A percentile compares a stretch with the other conserved stretches of the same genome.
Evolutionary conservation across 192 early-diverging fungal species (phyloP).

Genomic region (Chytriomyces sp.): DNA sequence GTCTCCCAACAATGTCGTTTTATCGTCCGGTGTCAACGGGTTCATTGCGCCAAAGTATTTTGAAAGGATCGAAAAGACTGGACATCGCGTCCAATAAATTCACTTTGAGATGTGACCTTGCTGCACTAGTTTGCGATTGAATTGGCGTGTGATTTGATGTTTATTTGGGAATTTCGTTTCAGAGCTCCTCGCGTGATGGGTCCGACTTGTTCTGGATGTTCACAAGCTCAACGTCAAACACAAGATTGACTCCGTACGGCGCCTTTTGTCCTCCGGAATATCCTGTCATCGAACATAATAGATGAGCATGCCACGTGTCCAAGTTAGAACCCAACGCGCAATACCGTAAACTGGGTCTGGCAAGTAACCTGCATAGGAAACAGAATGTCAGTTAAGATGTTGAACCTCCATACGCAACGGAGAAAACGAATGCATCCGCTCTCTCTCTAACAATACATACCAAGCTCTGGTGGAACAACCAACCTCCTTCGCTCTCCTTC

Average conservation of each 20-base stretch:
- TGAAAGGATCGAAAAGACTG: slow-evolving; percentile 3
- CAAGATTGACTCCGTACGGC: slow-evolving; percentile 7
- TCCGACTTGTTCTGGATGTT: background rate
- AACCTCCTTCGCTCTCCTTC: too few species aligned
- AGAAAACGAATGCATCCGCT: too few species aligned
- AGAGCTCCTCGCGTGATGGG: background rate
- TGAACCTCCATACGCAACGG: background rate
- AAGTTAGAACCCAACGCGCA: background rate
- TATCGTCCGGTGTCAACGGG: slow-evolving; percentile 71
- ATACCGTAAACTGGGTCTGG: slow-evolving; percentile 14
- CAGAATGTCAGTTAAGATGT: background rate
- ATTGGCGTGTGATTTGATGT: background rate
- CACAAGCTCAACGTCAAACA: background rate
- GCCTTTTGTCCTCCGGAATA: slow-evolving; percentile 9
- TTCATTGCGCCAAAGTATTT: slow-evolving; percentile 73
- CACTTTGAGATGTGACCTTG: too few species aligned
- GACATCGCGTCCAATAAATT: background rate
- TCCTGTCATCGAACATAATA: background rate
- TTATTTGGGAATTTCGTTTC: background rate
- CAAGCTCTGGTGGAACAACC: too few species aligned
- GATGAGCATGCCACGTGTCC: background rate
- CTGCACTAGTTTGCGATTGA: background rate
- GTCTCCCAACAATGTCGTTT: slow-evolving; percentile 82
- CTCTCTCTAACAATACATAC: too few species aligned
- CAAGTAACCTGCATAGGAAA: background rate